Evolutionary conservation across 2,329 filamentous ascomycete species (phyloP).

Genomic region (Colletotrichum salicis): DNA sequence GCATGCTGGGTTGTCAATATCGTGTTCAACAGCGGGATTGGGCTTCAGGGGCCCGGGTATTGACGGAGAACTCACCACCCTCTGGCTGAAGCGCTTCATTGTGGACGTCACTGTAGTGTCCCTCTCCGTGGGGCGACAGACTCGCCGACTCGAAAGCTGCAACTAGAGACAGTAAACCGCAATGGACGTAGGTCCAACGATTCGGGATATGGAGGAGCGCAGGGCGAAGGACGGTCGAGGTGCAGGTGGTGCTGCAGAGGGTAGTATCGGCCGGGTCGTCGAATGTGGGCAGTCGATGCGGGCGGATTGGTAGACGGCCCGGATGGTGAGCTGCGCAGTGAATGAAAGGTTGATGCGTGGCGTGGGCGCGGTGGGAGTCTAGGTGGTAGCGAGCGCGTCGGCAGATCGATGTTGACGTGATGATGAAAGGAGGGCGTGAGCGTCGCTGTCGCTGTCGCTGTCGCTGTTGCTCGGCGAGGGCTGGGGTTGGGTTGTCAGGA

Average conservation of each 20-base stretch:
- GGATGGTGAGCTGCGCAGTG: conserved; percentile 8
- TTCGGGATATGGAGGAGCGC: conserved; percentile 9
- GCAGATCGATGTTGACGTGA: conserved; percentile 30
- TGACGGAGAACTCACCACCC: conserved; percentile 78
- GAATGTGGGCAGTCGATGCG: background rate
- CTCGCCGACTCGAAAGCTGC: conserved; percentile 29
- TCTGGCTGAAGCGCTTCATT: conserved; percentile 98
- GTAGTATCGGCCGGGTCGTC: background rate
- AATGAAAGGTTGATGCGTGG: background rate
- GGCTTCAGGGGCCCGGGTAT: conserved; percentile 23
- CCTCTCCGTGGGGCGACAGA: conserved; percentile 32
- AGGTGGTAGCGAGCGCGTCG: conserved; percentile 30
- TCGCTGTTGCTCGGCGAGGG: conserved; percentile 24
- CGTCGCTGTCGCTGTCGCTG: no score
- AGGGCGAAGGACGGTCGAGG: conserved; percentile 19
- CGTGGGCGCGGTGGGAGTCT: background rate
- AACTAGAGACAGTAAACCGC: conserved; percentile 19
- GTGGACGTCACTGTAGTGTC: conserved; percentile 54
- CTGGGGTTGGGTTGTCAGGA: conserved; percentile 29
- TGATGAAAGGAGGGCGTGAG: conserved; percentile 27
- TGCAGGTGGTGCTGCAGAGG: background rate
- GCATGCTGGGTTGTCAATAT: conserved; percentile 61
- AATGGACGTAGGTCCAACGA: conserved; percentile 28
- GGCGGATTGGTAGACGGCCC: conserved; percentile 6
- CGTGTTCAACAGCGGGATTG: conserved; percentile 29